Base-by-base conservation (phyloP, 345 rosid species). In the Lepidium didymum region DNA sequence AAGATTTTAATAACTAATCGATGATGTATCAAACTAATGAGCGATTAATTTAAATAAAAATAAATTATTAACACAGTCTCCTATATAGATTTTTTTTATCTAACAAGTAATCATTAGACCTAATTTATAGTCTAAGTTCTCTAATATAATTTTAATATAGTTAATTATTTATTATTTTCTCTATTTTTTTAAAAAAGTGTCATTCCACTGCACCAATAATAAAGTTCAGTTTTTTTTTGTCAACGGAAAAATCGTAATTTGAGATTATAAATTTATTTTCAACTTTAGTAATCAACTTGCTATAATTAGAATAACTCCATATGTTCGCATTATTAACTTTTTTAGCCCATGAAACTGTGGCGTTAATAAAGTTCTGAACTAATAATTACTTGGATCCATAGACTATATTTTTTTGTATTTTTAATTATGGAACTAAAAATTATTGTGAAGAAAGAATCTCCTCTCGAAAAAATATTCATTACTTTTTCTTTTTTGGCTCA, bases 371-470 rank as follows among this genome's bases (percentile, higher is more conserved):
- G 43, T 59, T 49, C 3, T 50, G 52, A 59, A 31, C 68, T 62
- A 53, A 62, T 70, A 14, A 70, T 62, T 61, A 42, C 68, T 42
- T 62, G 45, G 55, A 70, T 53, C 53, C 1, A 6, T 60, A 23
- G n/a, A 56, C 44, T 29, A 54, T n/a, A 42, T 10, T 9, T 52
- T 27, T 10, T 14, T 8, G 36, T 10, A 16, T 41, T 40, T 18
- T 13, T 12, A 11, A n/a, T 33, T 3, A 19, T 38, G 8, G 10
- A 57, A 62, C 21, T 62, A 52, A 53, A 71, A 54, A 62, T 44
- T 36, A 55, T 45, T 54, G 54, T 25, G 9, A 62, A 62, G 49
- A 63, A 71, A 45, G 75, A 71, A 71, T 71, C 69, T 45, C 15
- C 50, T 72, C 64, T 72, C 6, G 6, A 16, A 53, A 43, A 41